phyloP scores from a whole-genome alignment of 805 yeast genomes.

The Suhomyces prunicola region DNA sequence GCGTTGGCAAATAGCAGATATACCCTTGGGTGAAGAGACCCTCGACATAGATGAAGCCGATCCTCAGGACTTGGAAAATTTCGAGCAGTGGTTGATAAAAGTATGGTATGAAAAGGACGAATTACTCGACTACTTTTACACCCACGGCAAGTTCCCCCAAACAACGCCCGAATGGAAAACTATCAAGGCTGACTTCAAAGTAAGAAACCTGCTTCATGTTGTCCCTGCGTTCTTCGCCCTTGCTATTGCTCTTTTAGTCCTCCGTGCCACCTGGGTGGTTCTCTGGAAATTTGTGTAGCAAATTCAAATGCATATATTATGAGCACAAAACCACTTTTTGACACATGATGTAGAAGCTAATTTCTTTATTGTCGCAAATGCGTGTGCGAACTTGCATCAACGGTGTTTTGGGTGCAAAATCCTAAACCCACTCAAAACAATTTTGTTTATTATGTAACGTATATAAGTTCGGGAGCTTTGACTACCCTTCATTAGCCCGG shows the following conservation, averaged over 20 bases:
- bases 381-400: background rate
- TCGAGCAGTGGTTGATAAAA: constrained; percentile 71
- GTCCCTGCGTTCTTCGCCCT: constrained; percentile 8
- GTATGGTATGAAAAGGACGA: constrained; percentile 80
- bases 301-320: background rate
- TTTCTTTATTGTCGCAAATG: background rate
- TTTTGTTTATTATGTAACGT: background rate
- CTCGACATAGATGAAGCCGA: constrained; percentile 42
- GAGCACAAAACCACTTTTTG: background rate
- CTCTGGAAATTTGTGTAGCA: constrained; percentile 5
- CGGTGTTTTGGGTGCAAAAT: background rate
- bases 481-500: background rate
- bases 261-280: constrained; percentile 7
- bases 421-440: background rate
- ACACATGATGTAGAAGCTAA: background rate
- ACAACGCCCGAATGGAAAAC: constrained; percentile 9
- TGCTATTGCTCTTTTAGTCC: constrained; percentile 8
- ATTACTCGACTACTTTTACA: constrained; percentile 59
- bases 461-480: background rate
- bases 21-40: constrained; percentile 51
- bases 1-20: constrained; percentile 53
- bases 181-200: constrained; percentile 23
- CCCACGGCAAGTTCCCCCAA: constrained; percentile 49
- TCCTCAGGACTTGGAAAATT: constrained; percentile 43
- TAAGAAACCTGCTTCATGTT: constrained; percentile 17